Conservation (phyloP, 257 asterid species). For the Linaria vulgaris region DNA sequence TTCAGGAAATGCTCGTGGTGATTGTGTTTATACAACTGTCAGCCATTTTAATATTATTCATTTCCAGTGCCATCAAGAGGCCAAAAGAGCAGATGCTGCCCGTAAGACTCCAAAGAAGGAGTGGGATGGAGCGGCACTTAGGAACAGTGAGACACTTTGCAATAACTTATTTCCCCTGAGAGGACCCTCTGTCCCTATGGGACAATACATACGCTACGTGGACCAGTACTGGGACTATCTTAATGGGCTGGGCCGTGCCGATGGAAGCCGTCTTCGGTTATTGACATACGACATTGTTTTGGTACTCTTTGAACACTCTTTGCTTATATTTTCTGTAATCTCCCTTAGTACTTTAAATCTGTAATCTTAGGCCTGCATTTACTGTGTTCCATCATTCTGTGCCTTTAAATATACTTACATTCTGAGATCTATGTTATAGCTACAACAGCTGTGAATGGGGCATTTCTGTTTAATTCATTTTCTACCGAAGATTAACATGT, state of each 20-base stretch:
- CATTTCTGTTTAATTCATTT: not conserved
- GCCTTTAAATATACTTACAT: no score
- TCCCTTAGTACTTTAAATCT: not conserved
- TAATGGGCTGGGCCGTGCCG: conserved; percentile 92
- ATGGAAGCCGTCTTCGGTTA: conserved; percentile 91
- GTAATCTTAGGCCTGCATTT: not conserved
- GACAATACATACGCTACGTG: conserved; percentile 77
- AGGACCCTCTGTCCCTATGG: conserved; percentile 81
- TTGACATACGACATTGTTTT: conserved; percentile 89
- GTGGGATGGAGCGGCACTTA: conserved; percentile 99
- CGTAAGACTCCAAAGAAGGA: conserved; percentile 86
- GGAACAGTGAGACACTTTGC: conserved; percentile 93
- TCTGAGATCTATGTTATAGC: no score
- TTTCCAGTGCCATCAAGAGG: conserved; percentile 99
- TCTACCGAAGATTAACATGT: not conserved
- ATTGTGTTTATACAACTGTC: conserved; percentile 94
- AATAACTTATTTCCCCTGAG: conserved; percentile 86
- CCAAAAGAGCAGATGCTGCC: conserved; percentile 98
- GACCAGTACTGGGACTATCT: conserved; percentile 99
- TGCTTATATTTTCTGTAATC: conserved; percentile 4
- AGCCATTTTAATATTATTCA: conserved; percentile 98
- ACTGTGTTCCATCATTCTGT: no score
- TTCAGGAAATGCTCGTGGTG: conserved; percentile 90
- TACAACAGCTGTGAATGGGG: no score
- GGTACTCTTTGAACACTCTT: conserved; percentile 47